Evolutionary conservation across 1,284 basidiomycete genomes (phyloP), one percentile per base, ranked within the genome.

Genomic region (Omphalotus olearius): DNA sequence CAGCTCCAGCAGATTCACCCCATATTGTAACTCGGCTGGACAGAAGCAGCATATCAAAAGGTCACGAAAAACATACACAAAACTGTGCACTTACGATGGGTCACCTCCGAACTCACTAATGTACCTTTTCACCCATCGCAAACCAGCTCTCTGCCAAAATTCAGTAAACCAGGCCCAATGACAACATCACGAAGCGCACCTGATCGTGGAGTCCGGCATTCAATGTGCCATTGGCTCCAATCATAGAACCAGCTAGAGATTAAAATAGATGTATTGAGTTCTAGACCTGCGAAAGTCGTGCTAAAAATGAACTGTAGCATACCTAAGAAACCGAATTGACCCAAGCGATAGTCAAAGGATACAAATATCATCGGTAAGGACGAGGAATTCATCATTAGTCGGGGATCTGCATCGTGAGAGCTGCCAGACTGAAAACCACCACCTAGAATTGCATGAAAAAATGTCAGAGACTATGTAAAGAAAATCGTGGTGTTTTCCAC

Each of bases 261-360:
- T 6, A 14, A 37, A 4, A 13, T 3, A 40, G 25, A 4, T 37
- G n/a, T n/a, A 10, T 5, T 3, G 20, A 41, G 14, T 20, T 11
- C n/a, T n/a, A n/a, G 26, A 38, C 30, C 7, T 33, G 30, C 13
- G 30, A 33, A 33, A 9, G 7, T 33, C 9, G 30, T 33, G 30
- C 13, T 33, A 9, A 18, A 42, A 36, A 11, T 11, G 36, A 17
- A 41, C 33, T 25, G 11, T 35, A 18, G 20, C 45, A 36, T 40
- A 68, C 71, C 69, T 2, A 74, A 58, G 50, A 72, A 74, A 0
- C 72, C 72, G 43, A 72, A 69, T 45, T 68, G 67, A 9, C 71
- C 72, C 6, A 74, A 57, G 6, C 72, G 64, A 56, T 74, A 74
- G 50, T 69, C 66, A 46, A 74, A 70, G 0, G 72, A 68, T 1